These are phyloP conservation scores for Chrysanthemum lavandulifolium DNA, from an alignment of 129 eudicot species.

Conservation along the genomic window DNA sequence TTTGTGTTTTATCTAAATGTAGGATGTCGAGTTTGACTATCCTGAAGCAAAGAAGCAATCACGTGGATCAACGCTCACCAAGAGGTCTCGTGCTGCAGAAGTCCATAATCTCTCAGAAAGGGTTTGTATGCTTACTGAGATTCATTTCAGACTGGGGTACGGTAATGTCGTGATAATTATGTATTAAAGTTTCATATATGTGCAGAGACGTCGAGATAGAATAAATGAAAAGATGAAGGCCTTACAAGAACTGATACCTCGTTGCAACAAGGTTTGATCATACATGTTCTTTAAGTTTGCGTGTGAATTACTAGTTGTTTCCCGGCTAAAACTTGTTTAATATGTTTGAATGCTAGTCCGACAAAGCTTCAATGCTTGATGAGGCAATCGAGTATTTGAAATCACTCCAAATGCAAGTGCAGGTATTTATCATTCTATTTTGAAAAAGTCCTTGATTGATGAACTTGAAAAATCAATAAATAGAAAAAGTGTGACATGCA, in stretches of 20 bases:
- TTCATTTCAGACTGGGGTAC: background rate
- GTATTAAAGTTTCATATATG: background rate
- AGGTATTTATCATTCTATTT: slow-evolving; percentile 37
- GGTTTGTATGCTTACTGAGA: slow-evolving; percentile 40
- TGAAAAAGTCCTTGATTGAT: background rate
- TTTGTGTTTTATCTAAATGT: slow-evolving; percentile 13
- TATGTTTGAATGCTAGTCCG: slow-evolving; percentile 44
- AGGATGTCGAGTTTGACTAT: slow-evolving; percentile 69
- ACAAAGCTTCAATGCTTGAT: slow-evolving; percentile 94
- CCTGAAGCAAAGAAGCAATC: slow-evolving; percentile 53
- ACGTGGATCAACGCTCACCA: slow-evolving; percentile 58
- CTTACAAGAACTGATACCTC: slow-evolving; percentile 85
- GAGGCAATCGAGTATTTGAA: slow-evolving; percentile 85
- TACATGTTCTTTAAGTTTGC: background rate
- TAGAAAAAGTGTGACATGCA: background rate
- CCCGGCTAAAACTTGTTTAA: background rate
- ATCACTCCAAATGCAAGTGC: slow-evolving; percentile 80
- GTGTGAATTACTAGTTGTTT: background rate
- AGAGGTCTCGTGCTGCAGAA: slow-evolving; percentile 98
- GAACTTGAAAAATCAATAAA: background rate
- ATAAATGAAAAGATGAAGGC: slow-evolving; percentile 85
- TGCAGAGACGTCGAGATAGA: slow-evolving; percentile 89
- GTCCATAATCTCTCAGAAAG: slow-evolving; percentile 94
- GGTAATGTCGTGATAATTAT: background rate
- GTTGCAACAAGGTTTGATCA: slow-evolving; percentile 74